phyloP scores from a whole-genome alignment of 306 rosid genomes.

The Cicer bijugum region DNA sequence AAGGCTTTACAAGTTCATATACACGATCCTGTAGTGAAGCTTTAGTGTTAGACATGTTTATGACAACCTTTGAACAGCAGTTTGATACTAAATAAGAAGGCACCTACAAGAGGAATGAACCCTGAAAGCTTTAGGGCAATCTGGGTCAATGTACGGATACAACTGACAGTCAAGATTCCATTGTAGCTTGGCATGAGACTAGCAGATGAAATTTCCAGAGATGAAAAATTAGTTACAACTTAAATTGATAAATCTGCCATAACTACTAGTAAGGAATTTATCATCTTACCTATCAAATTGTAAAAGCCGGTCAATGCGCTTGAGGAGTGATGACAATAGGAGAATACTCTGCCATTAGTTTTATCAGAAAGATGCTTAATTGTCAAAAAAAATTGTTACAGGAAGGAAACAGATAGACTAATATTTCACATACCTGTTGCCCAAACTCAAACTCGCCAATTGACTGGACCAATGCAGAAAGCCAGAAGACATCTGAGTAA shows the following conservation, averaged over 20 bases:
- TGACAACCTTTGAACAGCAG: conserved; percentile 39
- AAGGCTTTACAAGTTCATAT: conserved; percentile 77
- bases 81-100: conserved; percentile 29
- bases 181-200: conserved; percentile 98
- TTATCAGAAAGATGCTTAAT: conserved; percentile 44
- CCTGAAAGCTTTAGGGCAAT: conserved; percentile 89
- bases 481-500: conserved; percentile 97
- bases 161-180: conserved; percentile 87
- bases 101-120: conserved; percentile 77
- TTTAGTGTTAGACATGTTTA: conserved; percentile 39
- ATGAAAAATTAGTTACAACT: conserved; percentile 43
- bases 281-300: conserved; percentile 87
- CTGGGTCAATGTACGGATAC: conserved; percentile 87
- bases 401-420: conserved; percentile 20
- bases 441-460: conserved; percentile 95
- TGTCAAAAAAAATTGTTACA: conserved; percentile 15
- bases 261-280: conserved; percentile 35
- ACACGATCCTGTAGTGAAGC: conserved; percentile 75
- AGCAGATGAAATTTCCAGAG: conserved; percentile 51
- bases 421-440: conserved; percentile 74
- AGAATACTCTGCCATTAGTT: conserved; percentile 75
- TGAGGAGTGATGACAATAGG: conserved; percentile 80
- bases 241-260: conserved; percentile 40
- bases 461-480: conserved; percentile 87
- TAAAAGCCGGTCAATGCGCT: conserved; percentile 84